phyloP scores from a whole-genome alignment of 75 land plant genomes.

The Ceratopteris richardii region DNA sequence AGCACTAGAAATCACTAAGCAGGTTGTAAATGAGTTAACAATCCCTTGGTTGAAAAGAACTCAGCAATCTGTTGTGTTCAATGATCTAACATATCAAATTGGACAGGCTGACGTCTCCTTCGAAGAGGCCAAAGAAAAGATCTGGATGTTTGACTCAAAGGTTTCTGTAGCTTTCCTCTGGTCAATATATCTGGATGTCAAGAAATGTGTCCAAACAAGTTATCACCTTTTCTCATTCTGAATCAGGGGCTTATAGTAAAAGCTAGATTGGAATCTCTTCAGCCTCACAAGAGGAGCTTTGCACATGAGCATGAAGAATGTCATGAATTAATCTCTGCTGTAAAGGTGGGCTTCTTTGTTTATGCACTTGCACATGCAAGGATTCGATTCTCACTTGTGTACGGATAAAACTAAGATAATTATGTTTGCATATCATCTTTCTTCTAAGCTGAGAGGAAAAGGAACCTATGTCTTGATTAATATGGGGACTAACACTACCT shows the following conservation, averaged over 20 bases:
- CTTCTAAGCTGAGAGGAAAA: conserved; percentile 79
- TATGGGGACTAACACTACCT: too few relatives aligned
- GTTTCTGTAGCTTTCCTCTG: conserved; percentile 19
- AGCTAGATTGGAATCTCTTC: conserved; percentile 65
- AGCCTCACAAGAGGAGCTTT: conserved; percentile 80
- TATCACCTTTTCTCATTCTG: too few relatives aligned
- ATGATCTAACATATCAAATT: too few relatives aligned
- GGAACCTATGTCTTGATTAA: conserved; percentile 80
- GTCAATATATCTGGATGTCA: too few relatives aligned
- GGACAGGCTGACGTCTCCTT: too few relatives aligned
- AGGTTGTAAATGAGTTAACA: too few relatives aligned
- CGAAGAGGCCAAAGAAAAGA: conserved; percentile 66
- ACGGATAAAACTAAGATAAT: neutral
- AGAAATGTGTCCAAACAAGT: too few relatives aligned
- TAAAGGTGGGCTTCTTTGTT: too few relatives aligned
- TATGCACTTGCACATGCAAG: too few relatives aligned
- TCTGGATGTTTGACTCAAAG: conserved; percentile 91
- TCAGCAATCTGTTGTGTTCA: too few relatives aligned
- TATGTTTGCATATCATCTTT: conserved; percentile 38
- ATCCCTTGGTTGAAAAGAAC: too few relatives aligned
- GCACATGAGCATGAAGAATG: conserved; percentile 67
- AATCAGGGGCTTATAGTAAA: conserved; percentile 74
- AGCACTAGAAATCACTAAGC: conserved; percentile 19
- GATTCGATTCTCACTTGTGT: neutral
- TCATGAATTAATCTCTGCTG: conserved; percentile 46